phyloP scores from a whole-genome alignment of 352 stramenopile genomes.

The Globisporangium mamillatum region DNA sequence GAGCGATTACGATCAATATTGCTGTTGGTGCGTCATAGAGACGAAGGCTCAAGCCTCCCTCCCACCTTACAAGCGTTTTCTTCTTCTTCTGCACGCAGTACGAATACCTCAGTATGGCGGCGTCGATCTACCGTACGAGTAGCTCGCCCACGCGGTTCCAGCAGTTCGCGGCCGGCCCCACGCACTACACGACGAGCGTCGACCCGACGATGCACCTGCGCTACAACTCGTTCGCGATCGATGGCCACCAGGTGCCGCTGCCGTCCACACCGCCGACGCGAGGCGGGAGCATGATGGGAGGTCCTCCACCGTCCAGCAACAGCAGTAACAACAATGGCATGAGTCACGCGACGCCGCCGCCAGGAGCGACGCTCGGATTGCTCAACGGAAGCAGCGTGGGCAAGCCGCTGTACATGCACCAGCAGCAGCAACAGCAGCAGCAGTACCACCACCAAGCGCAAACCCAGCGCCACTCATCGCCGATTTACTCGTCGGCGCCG shows the following conservation, averaged over 20 bases:
- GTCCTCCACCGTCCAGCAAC: background rate
- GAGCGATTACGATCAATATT: background rate
- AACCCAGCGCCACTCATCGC: slow-evolving; percentile 15
- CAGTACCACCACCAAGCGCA: slow-evolving; percentile 8
- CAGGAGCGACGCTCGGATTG: slow-evolving; percentile 35
- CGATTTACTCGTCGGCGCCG: slow-evolving; percentile 15
- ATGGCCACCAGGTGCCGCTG: slow-evolving; percentile 44
- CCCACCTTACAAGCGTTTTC: background rate
- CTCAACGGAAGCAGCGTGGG: slow-evolving; percentile 24
- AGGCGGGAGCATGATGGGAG: slow-evolving; percentile 6
- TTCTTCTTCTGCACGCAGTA: background rate
- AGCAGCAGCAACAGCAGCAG: slow-evolving; percentile 16
- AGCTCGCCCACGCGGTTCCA: slow-evolving; percentile 55
- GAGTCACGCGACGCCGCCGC: slow-evolving; percentile 27
- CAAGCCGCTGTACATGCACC: slow-evolving; percentile 27
- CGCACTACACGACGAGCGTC: slow-evolving; percentile 62
- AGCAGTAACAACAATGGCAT: slow-evolving; percentile 11
- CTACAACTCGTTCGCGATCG: slow-evolving; percentile 44
- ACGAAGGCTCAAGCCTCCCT: background rate
- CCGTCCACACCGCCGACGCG: slow-evolving; percentile 26
- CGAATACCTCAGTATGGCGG: slow-evolving; percentile 27
- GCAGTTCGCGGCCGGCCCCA: slow-evolving; percentile 41
- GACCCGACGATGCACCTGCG: slow-evolving; percentile 45
- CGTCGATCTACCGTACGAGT: slow-evolving; percentile 59
- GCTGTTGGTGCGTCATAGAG: background rate